Percentiles rank a stretch among this genome's conserved stretches.
Conservation (phyloP, 306 rosid species). For the Prosopis cineraria region DNA sequence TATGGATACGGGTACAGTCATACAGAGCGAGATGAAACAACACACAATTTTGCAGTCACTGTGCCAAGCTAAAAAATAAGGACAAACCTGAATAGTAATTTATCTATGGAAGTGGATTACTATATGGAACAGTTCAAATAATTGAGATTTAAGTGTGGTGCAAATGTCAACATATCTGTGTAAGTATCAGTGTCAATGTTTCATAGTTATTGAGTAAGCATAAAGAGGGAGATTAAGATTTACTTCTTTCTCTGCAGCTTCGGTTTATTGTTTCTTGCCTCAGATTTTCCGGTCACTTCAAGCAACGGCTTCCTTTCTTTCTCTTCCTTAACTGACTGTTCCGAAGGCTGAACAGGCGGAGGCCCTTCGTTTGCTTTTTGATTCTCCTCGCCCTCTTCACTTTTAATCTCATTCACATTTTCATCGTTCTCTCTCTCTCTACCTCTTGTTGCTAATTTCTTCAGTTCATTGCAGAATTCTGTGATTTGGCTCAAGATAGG, state of each 20-base stretch:
- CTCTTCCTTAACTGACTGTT: conserved; percentile 48
- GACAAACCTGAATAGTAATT: neutral
- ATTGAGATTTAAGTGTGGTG: neutral
- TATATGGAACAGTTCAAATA: neutral
- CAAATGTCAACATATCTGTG: neutral
- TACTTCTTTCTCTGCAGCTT: conserved; percentile 63
- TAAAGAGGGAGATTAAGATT: conserved; percentile 34
- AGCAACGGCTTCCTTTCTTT: conserved; percentile 64
- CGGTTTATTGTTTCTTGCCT: conserved; percentile 41
- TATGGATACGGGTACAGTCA: too few species aligned
- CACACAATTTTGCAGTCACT: neutral
- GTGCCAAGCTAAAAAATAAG: neutral
- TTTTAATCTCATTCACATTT: conserved; percentile 32
- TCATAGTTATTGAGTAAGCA: neutral
- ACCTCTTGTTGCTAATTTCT: conserved; percentile 65
- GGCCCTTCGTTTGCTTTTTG: conserved; percentile 27
- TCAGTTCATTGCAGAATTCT: conserved; percentile 85
- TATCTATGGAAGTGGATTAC: neutral
- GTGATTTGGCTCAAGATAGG: conserved; percentile 86
- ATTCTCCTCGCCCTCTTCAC: conserved; percentile 39
- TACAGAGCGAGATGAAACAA: too few species aligned
- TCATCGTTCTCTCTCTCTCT: conserved; percentile 68
- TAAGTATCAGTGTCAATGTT: neutral
- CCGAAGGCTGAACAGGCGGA: conserved; percentile 36
- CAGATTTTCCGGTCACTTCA: conserved; percentile 51